phyloP scores from a whole-genome alignment of 768 basidiomycete genomes.

The Rhizopogon vinicolor region DNA sequence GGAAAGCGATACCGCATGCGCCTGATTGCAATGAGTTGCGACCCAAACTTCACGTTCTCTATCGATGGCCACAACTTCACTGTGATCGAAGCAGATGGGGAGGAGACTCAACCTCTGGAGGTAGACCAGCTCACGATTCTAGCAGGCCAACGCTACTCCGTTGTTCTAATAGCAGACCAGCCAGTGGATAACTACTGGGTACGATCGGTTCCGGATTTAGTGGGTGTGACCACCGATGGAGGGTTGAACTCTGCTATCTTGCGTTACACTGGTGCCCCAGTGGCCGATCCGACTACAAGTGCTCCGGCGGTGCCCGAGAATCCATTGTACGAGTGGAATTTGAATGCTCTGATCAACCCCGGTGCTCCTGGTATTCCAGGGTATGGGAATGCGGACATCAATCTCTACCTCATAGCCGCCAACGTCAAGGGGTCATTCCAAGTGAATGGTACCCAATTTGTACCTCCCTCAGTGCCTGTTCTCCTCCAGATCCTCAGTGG shows the following conservation, averaged over 20 bases:
- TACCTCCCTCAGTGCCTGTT: conserved; percentile 11
- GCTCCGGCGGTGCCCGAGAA: conserved; percentile 1
- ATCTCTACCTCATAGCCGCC: conserved; percentile 14
- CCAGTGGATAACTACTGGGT: conserved; percentile 38
- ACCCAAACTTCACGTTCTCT: conserved; percentile 23
- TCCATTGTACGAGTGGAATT: conserved; percentile 12
- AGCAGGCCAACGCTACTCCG: conserved; percentile 43
- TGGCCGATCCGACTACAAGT: conserved; percentile 24
- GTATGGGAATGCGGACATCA: conserved; percentile 19
- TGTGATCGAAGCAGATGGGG: conserved; percentile 39
- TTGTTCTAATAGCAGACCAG: conserved; percentile 38
- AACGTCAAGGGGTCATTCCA: not conserved
- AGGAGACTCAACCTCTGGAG: conserved; percentile 31
- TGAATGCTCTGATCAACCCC: conserved; percentile 14
- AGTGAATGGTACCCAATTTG: conserved; percentile 7
- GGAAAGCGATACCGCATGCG: conserved; percentile 34
- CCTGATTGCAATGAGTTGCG: conserved; percentile 30
- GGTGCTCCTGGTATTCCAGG: conserved; percentile 19
- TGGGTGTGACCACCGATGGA: conserved; percentile 31
- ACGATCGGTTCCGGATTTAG: conserved; percentile 1
- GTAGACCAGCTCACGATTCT: conserved; percentile 33
- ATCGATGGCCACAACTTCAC: conserved; percentile 24
- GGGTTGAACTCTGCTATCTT: conserved; percentile 15
- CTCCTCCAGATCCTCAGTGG: conserved; percentile 22
- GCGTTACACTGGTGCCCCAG: conserved; percentile 15